These are phyloP conservation scores for Malassezia arunalokei DNA, from an alignment of 1,284 basidiomycete genomes.

Conservation along the genomic window DNA sequence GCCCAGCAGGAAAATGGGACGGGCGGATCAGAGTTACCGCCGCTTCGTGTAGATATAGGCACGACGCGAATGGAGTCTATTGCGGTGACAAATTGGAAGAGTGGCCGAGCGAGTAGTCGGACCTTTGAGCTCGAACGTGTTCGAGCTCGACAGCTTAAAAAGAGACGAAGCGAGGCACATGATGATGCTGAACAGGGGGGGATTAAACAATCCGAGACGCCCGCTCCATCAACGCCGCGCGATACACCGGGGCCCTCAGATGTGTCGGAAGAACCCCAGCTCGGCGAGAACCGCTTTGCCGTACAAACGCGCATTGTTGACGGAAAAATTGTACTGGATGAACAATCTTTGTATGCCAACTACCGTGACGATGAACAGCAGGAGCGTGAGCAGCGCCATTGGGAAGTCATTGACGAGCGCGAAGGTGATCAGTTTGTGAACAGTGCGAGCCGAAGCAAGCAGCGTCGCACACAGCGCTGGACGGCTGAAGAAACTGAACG, in stretches of 20 bases:
- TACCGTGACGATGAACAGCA: constrained; percentile 29
- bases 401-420: constrained; percentile 69
- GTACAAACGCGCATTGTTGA: constrained; percentile 46
- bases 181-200: constrained; percentile 6
- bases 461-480: constrained; percentile 59
- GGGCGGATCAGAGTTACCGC: not conserved
- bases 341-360: constrained; percentile 43
- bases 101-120: constrained; percentile 32
- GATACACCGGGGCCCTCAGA: constrained; percentile 1
- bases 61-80: constrained; percentile 18
- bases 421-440: constrained; percentile 61
- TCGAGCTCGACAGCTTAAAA: constrained; percentile 22
- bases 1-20: not conserved
- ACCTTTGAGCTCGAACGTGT: constrained; percentile 37
- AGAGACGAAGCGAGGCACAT: constrained; percentile 21
- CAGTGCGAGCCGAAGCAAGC: constrained; percentile 66
- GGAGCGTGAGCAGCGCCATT: constrained; percentile 53
- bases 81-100: constrained; percentile 21
- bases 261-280: constrained; percentile 22
- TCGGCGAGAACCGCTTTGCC: constrained; percentile 38
- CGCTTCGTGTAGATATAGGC: constrained; percentile 13
- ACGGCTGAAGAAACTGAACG: constrained; percentile 69
- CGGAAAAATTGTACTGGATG: constrained; percentile 47
- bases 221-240: constrained; percentile 1
- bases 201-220: constrained; percentile 11